phyloP scores from a whole-genome alignment of 306 rosid species.

The Sphenostylis stenocarpa region DNA sequence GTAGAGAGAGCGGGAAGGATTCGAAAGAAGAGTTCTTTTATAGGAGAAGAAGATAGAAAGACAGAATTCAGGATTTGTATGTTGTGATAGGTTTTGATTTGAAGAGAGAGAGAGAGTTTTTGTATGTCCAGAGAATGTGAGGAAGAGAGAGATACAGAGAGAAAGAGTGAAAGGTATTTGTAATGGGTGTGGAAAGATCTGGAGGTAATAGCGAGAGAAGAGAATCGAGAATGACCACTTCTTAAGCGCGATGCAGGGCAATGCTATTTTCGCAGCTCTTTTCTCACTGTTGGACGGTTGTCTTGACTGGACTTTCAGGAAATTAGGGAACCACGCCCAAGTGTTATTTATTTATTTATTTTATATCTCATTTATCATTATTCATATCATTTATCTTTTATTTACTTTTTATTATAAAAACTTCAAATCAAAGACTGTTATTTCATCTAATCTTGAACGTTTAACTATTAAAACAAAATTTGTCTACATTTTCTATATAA shows the following conservation, averaged over 20 bases:
- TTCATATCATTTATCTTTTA: no score
- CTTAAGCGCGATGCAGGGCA: background rate
- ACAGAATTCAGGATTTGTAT: slow-evolving; percentile 25
- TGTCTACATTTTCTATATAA: no score
- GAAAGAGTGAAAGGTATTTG: background rate
- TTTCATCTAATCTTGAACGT: no score
- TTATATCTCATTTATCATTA: no score
- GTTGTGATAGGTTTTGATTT: slow-evolving; percentile 20
- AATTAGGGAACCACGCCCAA: background rate
- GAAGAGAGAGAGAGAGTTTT: slow-evolving; percentile 28
- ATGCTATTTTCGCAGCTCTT: background rate
- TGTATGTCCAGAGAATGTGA: slow-evolving; percentile 24
- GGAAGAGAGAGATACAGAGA: slow-evolving; percentile 17
- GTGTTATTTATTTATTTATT: background rate
- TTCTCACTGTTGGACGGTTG: background rate
- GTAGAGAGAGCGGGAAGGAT: slow-evolving; percentile 55
- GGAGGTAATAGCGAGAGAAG: background rate
- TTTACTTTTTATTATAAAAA: no score
- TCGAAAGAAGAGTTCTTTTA: slow-evolving; percentile 50
- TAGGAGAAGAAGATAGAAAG: slow-evolving; percentile 9
- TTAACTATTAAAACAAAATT: no score
- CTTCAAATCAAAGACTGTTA: no score
- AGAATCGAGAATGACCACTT: no score
- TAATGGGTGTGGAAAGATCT: slow-evolving; percentile 9
- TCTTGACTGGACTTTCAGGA: background rate